Conservation (phyloP, 2,329 filamentous ascomycete species). For the Xylariales sp. region DNA sequence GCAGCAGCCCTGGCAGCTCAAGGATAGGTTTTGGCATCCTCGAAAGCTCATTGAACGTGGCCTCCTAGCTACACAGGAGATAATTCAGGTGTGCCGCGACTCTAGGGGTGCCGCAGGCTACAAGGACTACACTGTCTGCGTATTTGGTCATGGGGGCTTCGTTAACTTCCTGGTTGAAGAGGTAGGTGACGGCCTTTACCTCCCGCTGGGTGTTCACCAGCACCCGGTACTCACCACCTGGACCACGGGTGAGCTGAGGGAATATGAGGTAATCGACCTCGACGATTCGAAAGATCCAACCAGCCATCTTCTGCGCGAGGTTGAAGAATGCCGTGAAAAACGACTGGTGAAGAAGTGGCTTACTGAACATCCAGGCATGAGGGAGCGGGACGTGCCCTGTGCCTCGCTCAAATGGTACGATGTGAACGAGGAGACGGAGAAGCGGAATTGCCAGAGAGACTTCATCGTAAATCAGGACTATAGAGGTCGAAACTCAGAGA, state of each 20-base stretch:
- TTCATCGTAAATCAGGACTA: not conserved
- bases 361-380: no score
- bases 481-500: no score
- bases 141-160: slow-evolving; percentile 9
- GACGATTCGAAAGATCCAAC: not conserved
- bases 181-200: not conserved
- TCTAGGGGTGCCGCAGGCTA: not conserved
- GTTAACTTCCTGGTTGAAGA: slow-evolving; percentile 6
- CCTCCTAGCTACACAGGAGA: not conserved
- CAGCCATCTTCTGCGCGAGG: no score
- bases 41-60: slow-evolving; percentile 3
- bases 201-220: slow-evolving; percentile 5
- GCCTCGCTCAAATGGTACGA: no score
- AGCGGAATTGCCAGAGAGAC: not conserved
- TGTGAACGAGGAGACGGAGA: not conserved
- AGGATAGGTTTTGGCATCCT: slow-evolving; percentile 1
- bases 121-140: not conserved
- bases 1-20: slow-evolving; percentile 1
- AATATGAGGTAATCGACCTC: not conserved
- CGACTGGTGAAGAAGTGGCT: no score
- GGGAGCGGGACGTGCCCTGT: not conserved
- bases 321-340: no score
- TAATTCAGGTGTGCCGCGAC: slow-evolving; percentile 1
- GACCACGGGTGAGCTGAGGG: slow-evolving; percentile 10
- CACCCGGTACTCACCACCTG: slow-evolving; percentile 12